Evolutionary conservation across 441 rosid species (phyloP).

Genomic region (Pelargonium australe): DNA sequence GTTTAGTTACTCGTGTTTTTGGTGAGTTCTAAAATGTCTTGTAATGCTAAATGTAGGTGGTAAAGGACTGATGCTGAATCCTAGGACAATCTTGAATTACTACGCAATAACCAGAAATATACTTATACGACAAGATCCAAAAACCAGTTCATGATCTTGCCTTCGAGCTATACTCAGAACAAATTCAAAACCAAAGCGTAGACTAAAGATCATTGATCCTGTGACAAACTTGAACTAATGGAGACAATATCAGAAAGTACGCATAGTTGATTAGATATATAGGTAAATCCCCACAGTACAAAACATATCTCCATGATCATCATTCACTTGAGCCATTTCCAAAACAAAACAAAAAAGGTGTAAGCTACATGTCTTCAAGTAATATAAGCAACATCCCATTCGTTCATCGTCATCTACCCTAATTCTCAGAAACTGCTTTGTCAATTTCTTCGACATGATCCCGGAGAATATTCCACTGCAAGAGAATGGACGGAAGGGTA

Average conservation of each 20-base stretch:
- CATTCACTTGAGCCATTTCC: background rate
- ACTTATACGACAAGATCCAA: too few species aligned
- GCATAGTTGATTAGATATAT: background rate
- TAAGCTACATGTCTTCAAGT: background rate
- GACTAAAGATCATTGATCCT: too few species aligned
- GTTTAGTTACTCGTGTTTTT: too few species aligned
- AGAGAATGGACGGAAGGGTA: conserved; percentile 7
- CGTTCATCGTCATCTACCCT: background rate
- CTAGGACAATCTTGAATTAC: too few species aligned
- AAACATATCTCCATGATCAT: background rate
- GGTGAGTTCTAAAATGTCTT: background rate
- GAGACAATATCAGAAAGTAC: too few species aligned
- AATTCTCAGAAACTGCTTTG: conserved; percentile 50
- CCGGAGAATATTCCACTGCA: conserved; percentile 71
- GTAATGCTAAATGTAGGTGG: background rate
- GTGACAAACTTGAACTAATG: too few species aligned
- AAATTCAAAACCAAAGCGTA: too few species aligned
- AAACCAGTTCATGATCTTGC: too few species aligned
- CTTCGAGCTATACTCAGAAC: too few species aligned
- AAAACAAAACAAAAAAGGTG: background rate
- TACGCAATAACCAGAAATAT: too few species aligned
- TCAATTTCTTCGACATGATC: conserved; percentile 63
- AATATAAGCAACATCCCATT: background rate
- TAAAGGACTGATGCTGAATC: background rate
- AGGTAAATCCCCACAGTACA: background rate